Base-by-base conservation (phyloP, 345 rosid species). In the Acer saccharum region DNA sequence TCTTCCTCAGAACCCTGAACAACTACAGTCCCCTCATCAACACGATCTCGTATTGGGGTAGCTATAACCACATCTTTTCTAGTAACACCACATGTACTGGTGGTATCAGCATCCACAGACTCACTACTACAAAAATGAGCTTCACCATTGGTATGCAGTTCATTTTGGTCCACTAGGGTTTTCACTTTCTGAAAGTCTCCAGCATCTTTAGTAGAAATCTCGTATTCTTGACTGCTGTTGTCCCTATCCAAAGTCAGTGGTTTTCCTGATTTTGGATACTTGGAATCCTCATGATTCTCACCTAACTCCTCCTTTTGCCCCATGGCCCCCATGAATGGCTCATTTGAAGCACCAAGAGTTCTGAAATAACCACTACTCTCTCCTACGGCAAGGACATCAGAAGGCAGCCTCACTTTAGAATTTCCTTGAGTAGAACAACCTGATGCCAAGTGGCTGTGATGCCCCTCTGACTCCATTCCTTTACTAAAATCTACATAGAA, bases 401-500 rank as follows among this genome's bases (percentile, higher is more conserved):
- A 71, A 13, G 69, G 79, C 55, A 46, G 68, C 66, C 65, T 61
- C 23, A 6, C 54, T 35, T 62, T 81, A 79, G 77, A 74, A 63
- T 54, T 77, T 63, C 55, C 79, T 20, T 54, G 68, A 77, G 83
- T 48, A 70, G 72, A 83, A 63, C 76, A 65, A 68, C 48, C 71
- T 23, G 76, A 84, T 60, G 48, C 84, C 60, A 61, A 54, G 27
- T 41, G 71, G 65, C 76, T 66, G 65, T 58, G 76, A 71, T 66
- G 76, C 71, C 73, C 76, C 63, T 73, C 68, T 44, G 75, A 69
- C 81, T 81, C 86, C 81, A 68, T 43, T 69, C 54, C 71, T 72
- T 78, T 82, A 81, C 83, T 78, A 71, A 69, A 58, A 83, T 89
- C 97, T 89, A 86, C 90, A 86, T 62, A 25, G 69, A 76, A 81